Percentiles rank a stretch among this genome's conserved stretches.
Evolutionary conservation across 2,329 filamentous ascomycete species (phyloP).

Genomic region (Hypoxylon sp.): DNA sequence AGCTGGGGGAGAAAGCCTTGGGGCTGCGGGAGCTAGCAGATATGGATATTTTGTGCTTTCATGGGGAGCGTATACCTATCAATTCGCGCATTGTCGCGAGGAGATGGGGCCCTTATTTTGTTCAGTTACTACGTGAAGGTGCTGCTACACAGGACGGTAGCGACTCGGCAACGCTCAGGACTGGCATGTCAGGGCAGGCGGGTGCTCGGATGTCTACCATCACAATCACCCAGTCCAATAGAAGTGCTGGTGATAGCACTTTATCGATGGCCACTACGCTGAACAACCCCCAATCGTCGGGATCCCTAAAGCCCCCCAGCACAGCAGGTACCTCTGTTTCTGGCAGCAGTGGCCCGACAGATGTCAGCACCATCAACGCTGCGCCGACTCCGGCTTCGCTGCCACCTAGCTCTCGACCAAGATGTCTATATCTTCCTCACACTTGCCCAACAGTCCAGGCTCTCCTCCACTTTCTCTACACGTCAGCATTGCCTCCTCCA

Average conservation of each 20-base stretch:
- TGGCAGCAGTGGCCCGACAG: slow-evolving; percentile 57
- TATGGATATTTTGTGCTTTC: slow-evolving; percentile 95
- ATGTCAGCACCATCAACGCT: slow-evolving; percentile 66
- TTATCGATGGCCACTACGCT: slow-evolving; percentile 63
- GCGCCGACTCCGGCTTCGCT: slow-evolving; percentile 71
- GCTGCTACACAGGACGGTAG: slow-evolving; percentile 79
- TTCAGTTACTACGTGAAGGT: slow-evolving; percentile 88
- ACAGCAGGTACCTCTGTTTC: slow-evolving; percentile 63
- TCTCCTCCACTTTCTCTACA: slow-evolving; percentile 93
- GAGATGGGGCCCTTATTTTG: slow-evolving; percentile 96
- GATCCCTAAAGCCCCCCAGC: slow-evolving; percentile 61
- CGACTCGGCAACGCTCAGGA: slow-evolving; percentile 82
- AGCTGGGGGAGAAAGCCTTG: slow-evolving; percentile 86
- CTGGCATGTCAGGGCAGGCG: slow-evolving; percentile 69
- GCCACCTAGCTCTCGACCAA: slow-evolving; percentile 77
- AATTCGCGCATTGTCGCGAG: slow-evolving; percentile 91
- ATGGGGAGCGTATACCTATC: slow-evolving; percentile 91
- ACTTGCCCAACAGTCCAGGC: slow-evolving; percentile 91
- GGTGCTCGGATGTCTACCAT: slow-evolving; percentile 83
- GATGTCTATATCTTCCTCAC: slow-evolving; percentile 93
- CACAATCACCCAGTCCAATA: slow-evolving; percentile 82
- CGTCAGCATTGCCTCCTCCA: slow-evolving; percentile 84
- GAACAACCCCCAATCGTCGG: slow-evolving; percentile 54
- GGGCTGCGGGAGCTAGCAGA: slow-evolving; percentile 88
- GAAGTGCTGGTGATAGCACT: slow-evolving; percentile 65